Conservation (phyloP, 2,329 filamentous ascomycete genomes). For the Thelonectria blattea region DNA sequence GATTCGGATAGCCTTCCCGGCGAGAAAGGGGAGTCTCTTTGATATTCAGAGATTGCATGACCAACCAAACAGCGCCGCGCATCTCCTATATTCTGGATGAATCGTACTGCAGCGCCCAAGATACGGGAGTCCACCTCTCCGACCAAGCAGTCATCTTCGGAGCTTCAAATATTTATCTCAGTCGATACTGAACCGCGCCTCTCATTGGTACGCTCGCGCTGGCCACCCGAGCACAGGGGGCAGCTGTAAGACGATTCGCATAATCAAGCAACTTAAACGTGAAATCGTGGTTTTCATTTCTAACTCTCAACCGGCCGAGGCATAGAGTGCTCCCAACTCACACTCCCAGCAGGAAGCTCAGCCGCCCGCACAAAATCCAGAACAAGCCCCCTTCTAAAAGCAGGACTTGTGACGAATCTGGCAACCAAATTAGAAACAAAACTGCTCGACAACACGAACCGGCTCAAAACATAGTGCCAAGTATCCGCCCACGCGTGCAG, state of each 20-base stretch:
- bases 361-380: constrained; percentile 26
- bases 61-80: constrained; percentile 58
- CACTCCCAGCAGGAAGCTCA: constrained; percentile 8
- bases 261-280: no score
- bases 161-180: constrained; percentile 77
- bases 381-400: constrained; percentile 21
- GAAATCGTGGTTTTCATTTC: background rate
- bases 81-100: constrained; percentile 82
- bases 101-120: constrained; percentile 81
- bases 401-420: constrained; percentile 17
- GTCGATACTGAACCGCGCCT: constrained; percentile 77
- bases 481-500: constrained; percentile 38
- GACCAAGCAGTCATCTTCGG: constrained; percentile 85
- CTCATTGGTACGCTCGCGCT: constrained; percentile 68
- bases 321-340: constrained; percentile 13
- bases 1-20: constrained; percentile 76
- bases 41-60: fast-evolving
- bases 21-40: constrained; percentile 66
- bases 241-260: constrained; percentile 70
- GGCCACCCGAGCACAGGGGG: constrained; percentile 58
- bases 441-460: constrained; percentile 24
- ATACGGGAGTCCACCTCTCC: constrained; percentile 78
- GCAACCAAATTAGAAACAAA: constrained; percentile 18
- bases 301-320: background rate
- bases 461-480: constrained; percentile 32